Base-by-base conservation (phyloP, 2,329 filamentous ascomycete species). In the Aspergillus sclerotialis region DNA sequence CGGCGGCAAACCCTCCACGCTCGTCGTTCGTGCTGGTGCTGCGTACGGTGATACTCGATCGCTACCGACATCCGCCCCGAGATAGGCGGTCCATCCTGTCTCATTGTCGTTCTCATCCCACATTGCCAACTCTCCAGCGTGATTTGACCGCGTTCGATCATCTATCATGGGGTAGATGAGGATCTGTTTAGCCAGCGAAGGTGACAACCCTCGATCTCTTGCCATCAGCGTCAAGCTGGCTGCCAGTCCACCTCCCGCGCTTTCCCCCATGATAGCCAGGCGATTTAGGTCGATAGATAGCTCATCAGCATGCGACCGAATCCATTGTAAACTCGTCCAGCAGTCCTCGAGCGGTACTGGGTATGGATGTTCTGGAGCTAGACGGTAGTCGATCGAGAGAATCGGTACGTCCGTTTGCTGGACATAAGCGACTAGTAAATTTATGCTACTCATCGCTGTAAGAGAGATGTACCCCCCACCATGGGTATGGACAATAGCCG, bases 201-300 rank as follows among this genome's bases (percentile, higher is more conserved):
- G 40, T 9, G 12, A 28, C 12, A 27, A 2, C 2, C 5, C 25
- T 2, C 37, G 28, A 15, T 39, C 40, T 1, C 40, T 33, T 13
- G 37, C 34, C 12, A 38, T 17, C 1, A 43, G 12, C 19, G 19
- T 10, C 19, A 23, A 7, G 19, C 7, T 10, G 19, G 73, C 71
- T 0, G 74, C 74, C 11, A 80, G 55, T 34, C 75, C 73, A 2
- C 73, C 75, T 2, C 75, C 75, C 1, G 73, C 75, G 14, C 70
- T 76, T 35, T 73, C 70, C 4, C 75, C 75, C 35, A 67, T 67
- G 12, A 78, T 58, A 9, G 76, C 65, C 18, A 79, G 65, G 23
- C 67, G 70, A 1, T 66, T 61, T 3, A 62, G 55, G 30, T 65
- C 56, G 32, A 75, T 65, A 7, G 67, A 67, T 2, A 66, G 43